These are phyloP conservation scores for Amanita inopinata DNA, from an alignment of 768 basidiomycete species.

Conservation along the genomic window DNA sequence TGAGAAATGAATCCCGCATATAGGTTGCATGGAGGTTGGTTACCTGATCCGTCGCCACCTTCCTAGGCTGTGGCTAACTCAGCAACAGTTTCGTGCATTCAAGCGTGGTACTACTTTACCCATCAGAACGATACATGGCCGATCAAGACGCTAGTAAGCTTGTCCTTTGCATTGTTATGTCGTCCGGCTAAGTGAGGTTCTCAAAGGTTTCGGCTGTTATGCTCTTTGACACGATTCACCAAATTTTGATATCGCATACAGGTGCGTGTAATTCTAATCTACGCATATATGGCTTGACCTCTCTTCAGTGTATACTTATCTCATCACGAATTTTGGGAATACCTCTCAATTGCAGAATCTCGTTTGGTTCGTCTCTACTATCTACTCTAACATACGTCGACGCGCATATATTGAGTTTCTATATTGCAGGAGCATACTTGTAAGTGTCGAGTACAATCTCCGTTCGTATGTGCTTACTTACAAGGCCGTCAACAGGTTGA, in stretches of 20 bases:
- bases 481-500: conserved; percentile 24
- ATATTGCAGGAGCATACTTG: conserved; percentile 26
- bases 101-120: conserved; percentile 45
- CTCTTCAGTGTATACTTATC: conserved; percentile 35
- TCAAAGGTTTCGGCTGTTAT: conserved; percentile 39
- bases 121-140: conserved; percentile 43
- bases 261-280: conserved; percentile 18
- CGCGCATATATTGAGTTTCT: background rate
- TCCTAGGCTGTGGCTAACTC: background rate
- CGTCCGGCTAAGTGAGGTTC: background rate
- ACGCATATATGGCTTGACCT: background rate
- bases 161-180: background rate
- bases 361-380: conserved; percentile 28
- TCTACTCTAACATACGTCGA: background rate
- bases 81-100: conserved; percentile 39
- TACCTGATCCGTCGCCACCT: background rate
- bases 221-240: conserved; percentile 42
- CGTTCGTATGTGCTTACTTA: background rate
- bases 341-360: conserved; percentile 19
- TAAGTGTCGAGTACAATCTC: conserved; percentile 14
- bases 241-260: conserved; percentile 42
- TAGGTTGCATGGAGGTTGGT: conserved; percentile 44
- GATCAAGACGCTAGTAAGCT: conserved; percentile 34
- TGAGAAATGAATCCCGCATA: background rate
- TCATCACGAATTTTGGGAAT: conserved; percentile 31